Conservation (phyloP, 129 eudicot genomes). For the Centrapalus pauciflorus region DNA sequence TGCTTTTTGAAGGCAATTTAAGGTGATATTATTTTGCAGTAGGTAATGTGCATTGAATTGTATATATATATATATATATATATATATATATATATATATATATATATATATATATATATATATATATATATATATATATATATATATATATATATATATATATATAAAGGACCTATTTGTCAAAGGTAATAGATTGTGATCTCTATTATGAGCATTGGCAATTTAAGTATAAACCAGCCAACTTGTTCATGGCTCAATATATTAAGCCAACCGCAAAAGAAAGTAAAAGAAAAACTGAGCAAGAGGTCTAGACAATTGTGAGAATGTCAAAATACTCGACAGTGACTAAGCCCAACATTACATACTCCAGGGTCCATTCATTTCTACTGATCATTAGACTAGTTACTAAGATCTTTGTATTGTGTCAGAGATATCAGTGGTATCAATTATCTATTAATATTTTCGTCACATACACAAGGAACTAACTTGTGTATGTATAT, state of each 20-base stretch:
- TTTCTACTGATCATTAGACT: neutral
- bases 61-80: neutral
- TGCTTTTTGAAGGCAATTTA: neutral
- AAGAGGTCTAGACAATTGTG: neutral
- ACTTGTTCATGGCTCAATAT: neutral
- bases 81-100: too few relatives aligned
- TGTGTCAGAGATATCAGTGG: neutral
- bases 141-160: too few relatives aligned
- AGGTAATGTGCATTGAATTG: neutral
- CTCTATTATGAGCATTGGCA: neutral
- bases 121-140: too few relatives aligned
- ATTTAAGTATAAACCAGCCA: neutral
- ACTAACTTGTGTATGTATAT: neutral
- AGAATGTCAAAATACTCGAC: neutral
- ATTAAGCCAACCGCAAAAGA: neutral
- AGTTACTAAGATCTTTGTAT: neutral
- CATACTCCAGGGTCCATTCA: neutral
- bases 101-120: too few relatives aligned
- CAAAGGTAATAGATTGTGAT: neutral
- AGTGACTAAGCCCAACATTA: neutral
- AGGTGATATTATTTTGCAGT: neutral
- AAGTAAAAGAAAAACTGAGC: too few relatives aligned
- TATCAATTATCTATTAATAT: too few relatives aligned
- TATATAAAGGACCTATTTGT: too few relatives aligned
- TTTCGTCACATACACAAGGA: neutral